Evolutionary conservation across 1,139 yeast genomes (phyloP).

Genomic region (Candida labiduridarum): DNA sequence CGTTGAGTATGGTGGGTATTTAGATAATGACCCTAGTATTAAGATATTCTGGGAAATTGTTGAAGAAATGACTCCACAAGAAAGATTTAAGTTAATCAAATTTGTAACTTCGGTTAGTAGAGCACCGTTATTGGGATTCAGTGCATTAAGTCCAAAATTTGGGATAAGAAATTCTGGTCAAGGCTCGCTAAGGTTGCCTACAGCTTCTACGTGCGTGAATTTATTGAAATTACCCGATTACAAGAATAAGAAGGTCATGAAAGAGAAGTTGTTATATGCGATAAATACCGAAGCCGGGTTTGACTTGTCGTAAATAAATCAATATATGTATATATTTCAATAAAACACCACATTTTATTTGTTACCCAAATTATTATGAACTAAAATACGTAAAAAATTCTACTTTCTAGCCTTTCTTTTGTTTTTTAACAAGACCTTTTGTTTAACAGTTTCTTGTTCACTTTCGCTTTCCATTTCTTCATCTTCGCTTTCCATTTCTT

Average conservation of each 20-base stretch:
- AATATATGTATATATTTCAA: slow-evolving; percentile 2
- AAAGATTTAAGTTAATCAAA: slow-evolving; percentile 65
- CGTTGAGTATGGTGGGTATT: slow-evolving; percentile 70
- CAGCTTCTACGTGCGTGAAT: slow-evolving; percentile 93
- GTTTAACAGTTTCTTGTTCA: slow-evolving; percentile 51
- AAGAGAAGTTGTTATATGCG: slow-evolving; percentile 69
- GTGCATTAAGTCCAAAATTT: slow-evolving; percentile 71
- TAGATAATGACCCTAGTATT: slow-evolving; percentile 58
- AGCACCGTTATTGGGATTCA: slow-evolving; percentile 89
- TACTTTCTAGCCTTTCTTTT: slow-evolving; percentile 48
- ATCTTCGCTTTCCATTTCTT: slow-evolving; percentile 43
- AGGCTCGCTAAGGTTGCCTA: slow-evolving; percentile 63
- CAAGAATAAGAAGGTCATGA: slow-evolving; percentile 55
- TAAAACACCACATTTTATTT: not conserved
- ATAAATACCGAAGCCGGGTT: slow-evolving; percentile 84
- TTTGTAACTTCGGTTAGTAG: slow-evolving; percentile 91
- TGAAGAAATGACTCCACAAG: slow-evolving; percentile 62
- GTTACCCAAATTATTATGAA: not conserved
- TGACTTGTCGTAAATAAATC: slow-evolving; percentile 55
- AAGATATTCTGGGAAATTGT: slow-evolving; percentile 75
- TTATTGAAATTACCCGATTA: slow-evolving; percentile 85
- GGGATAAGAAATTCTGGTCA: slow-evolving; percentile 78
- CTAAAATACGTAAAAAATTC: slow-evolving; percentile 1
- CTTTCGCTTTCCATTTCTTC: slow-evolving; percentile 44
- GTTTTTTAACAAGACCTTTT: slow-evolving; percentile 78